A percentile compares a stretch with the other conserved stretches of the same genome.
Evolutionary conservation across 2,329 filamentous ascomycete species (phyloP).

Genomic region (Fulvia fulva): DNA sequence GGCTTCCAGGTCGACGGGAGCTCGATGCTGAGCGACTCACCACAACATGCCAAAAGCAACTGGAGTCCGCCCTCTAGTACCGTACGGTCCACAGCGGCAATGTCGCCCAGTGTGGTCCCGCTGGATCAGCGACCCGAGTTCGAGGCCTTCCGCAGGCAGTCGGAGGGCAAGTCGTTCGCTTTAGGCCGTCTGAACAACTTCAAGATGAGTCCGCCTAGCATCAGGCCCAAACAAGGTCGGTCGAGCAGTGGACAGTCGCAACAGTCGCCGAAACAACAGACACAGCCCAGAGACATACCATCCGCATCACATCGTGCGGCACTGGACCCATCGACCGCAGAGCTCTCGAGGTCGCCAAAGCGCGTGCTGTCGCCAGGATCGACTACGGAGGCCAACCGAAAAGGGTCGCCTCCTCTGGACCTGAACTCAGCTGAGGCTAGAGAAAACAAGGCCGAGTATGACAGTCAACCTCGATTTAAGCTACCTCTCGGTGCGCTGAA

Average conservation of each 20-base stretch:
- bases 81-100: conserved; percentile 64
- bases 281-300: conserved; percentile 41
- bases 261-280: conserved; percentile 30
- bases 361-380: conserved; percentile 46
- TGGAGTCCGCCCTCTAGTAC: conserved; percentile 72
- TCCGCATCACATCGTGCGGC: conserved; percentile 18
- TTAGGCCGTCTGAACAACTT: conserved; percentile 41
- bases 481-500: conserved; percentile 29
- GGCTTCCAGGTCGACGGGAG: conserved; percentile 65
- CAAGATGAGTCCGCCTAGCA: conserved; percentile 31
- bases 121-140: conserved; percentile 77
- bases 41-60: conserved; percentile 60
- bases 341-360: conserved; percentile 43
- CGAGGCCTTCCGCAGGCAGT: conserved; percentile 70
- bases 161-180: conserved; percentile 50
- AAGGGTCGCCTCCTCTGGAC: conserved; percentile 43
- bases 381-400: conserved; percentile 40
- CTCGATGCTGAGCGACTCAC: conserved; percentile 45
- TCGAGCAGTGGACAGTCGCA: conserved; percentile 21
- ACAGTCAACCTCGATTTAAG: conserved; percentile 24
- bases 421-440: neutral
- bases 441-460: conserved; percentile 15
- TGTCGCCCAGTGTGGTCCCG: conserved; percentile 65
- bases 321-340: conserved; percentile 27
- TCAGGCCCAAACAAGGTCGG: conserved; percentile 20